Conservation (phyloP, 2,329 filamentous ascomycete species). For the Aspergillus floridensis region DNA sequence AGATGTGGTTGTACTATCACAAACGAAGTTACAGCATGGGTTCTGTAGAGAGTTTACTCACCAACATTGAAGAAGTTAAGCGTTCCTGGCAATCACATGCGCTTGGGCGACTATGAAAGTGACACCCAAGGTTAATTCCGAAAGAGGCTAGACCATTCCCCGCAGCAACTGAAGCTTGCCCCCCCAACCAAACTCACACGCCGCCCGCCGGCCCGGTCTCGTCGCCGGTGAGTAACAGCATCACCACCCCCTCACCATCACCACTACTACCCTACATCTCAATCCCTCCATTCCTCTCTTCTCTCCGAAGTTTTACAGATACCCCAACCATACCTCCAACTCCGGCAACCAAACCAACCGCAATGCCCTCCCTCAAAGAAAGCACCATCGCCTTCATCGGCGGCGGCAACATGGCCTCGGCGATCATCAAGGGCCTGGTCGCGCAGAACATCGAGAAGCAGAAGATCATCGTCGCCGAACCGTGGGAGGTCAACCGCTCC, state of each 20-base stretch:
- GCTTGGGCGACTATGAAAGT: background rate
- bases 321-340: background rate
- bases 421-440: constrained; percentile 34
- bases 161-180: background rate
- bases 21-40: no score
- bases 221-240: background rate
- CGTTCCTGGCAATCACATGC: background rate
- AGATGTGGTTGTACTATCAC: no score
- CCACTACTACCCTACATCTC: background rate
- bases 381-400: constrained; percentile 38
- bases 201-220: background rate
- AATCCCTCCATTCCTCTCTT: background rate
- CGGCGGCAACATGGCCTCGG: constrained; percentile 39
- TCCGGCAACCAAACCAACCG: background rate
- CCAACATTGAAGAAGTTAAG: background rate
- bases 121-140: background rate
- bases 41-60: no score
- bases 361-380: constrained; percentile 27
- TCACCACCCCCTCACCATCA: background rate
- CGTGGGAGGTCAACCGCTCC: constrained; percentile 36
- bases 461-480: constrained; percentile 36
- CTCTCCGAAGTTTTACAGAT: background rate
- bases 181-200: background rate
- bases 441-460: constrained; percentile 27
- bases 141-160: background rate